Base-by-base conservation (phyloP, 2,329 filamentous ascomycete species). In the Emmonsiellopsis sp. region DNA sequence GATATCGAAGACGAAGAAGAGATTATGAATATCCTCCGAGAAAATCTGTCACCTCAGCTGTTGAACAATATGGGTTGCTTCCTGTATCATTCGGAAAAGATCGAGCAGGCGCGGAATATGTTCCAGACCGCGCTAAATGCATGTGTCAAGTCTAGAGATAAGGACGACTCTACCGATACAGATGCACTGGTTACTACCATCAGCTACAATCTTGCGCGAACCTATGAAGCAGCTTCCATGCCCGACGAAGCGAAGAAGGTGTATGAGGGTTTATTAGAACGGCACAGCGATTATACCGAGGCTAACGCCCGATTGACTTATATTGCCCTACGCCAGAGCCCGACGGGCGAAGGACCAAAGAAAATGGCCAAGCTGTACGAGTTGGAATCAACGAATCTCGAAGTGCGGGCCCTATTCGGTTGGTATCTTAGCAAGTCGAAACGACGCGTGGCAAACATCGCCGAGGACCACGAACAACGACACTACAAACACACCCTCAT, bases 21-120 rank as follows among this genome's bases (percentile, higher is more conserved):
- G 32, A 72, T 68, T 51, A 70, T 67, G 43, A 61, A 81, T 54
- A 80, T 80, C 53, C 76, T 95, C 31, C 84, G 90, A 52, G 87
- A 91, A 65, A 78, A 86, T 55, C 76, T 98, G 1, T 88, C 91
- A 1, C 93, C 93, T 3, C 90, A 95, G 65, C 78, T 97, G 2
- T 79, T 98, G 43, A 98, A 97, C 76, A 98, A 98, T 67, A 95
- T 97, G 67, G 93, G 89, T 5, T 96, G 91, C 70, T 97, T 97
- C 72, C 83, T 95, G 61, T 96, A 89, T 61, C 90, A 95, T 66
- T 80, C 84, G 2, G 90, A 95, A 62, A 90, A 89, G 65, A 84
- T 87, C 58, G 82, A 86, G 16, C 77, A 83, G 57, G 91, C 93
- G 20, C 85, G 88, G 59, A 85, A 92, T 50, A 80, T 94, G 72